Conservation (phyloP, 2,329 filamentous ascomycete species). For the Colletotrichum eremochloae region DNA sequence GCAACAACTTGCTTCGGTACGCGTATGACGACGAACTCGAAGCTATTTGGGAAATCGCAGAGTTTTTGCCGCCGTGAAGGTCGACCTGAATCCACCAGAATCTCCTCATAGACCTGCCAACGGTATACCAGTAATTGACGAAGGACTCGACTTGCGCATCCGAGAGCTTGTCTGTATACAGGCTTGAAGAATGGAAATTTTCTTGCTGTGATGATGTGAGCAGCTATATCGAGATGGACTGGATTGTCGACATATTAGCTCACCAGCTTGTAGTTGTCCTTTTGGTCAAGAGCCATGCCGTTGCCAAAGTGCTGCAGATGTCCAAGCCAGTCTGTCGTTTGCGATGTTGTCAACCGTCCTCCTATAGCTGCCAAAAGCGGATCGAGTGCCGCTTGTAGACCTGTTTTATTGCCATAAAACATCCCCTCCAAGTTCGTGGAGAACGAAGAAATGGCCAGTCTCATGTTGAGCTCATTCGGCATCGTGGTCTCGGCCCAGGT, state of each 20-base stretch:
- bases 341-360: constrained; percentile 50
- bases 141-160: constrained; percentile 45
- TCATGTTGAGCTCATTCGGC: constrained; percentile 48
- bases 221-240: neutral
- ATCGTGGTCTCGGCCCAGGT: constrained; percentile 42
- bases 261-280: constrained; percentile 45
- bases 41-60: constrained; percentile 49
- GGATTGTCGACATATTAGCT: too few relatives aligned
- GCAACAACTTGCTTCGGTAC: constrained; percentile 60
- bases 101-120: constrained; percentile 44
- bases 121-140: constrained; percentile 47
- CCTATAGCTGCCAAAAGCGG: constrained; percentile 45
- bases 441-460: constrained; percentile 44
- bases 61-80: constrained; percentile 53
- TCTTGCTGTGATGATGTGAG: constrained; percentile 43
- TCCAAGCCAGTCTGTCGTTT: constrained; percentile 49
- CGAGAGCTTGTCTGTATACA: constrained; percentile 47
- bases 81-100: constrained; percentile 54
- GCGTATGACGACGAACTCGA: constrained; percentile 52
- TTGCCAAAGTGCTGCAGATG: constrained; percentile 52
- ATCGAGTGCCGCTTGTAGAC: constrained; percentile 40
- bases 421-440: constrained; percentile 47
- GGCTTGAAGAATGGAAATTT: constrained; percentile 48
- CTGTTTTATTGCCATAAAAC: constrained; percentile 46
- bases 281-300: constrained; percentile 48